Percentiles rank a stretch among this genome's conserved stretches.
These are phyloP conservation scores for Aspergillus brunneoviolaceus DNA, from an alignment of 2,329 filamentous ascomycete species.

Conservation along the genomic window DNA sequence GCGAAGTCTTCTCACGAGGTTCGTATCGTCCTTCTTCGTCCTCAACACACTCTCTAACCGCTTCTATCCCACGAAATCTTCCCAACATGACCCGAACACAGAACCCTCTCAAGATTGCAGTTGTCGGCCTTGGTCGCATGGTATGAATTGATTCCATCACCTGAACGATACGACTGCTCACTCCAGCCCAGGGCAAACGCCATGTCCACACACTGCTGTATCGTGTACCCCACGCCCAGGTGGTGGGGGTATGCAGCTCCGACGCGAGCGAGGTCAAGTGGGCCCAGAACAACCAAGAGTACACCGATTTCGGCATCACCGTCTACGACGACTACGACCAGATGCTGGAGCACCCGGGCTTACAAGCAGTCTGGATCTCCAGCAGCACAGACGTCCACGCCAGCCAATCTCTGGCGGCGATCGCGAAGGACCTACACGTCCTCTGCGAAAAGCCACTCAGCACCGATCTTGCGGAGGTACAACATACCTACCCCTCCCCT, in stretches of 20 bases:
- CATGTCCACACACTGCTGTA: constrained; percentile 12
- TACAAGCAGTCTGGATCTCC: constrained; percentile 52
- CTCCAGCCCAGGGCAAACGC: constrained; percentile 3
- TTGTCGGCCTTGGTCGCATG: constrained; percentile 11
- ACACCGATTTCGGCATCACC: constrained; percentile 43
- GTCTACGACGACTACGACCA: constrained; percentile 51
- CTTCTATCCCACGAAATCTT: too few species aligned
- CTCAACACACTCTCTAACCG: not conserved
- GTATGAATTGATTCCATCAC: not conserved
- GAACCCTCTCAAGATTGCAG: constrained; percentile 6
- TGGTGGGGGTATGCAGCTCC: constrained; percentile 18
- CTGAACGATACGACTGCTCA: not conserved
- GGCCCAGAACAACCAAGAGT: constrained; percentile 46
- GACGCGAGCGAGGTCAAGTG: constrained; percentile 40
- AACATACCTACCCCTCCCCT: too few species aligned
- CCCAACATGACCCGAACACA: not conserved
- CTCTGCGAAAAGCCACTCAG: constrained; percentile 50
- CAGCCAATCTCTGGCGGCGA: constrained; percentile 51
- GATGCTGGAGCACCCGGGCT: constrained; percentile 50
- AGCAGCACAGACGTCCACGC: constrained; percentile 53
- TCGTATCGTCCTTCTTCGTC: too few species aligned
- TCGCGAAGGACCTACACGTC: constrained; percentile 50
- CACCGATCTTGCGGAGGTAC: constrained; percentile 55
- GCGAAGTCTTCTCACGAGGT: too few species aligned
- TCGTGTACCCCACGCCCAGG: constrained; percentile 3